phyloP scores from a whole-genome alignment of 208 protist genomes.

The Trypanosoma melophagium region DNA sequence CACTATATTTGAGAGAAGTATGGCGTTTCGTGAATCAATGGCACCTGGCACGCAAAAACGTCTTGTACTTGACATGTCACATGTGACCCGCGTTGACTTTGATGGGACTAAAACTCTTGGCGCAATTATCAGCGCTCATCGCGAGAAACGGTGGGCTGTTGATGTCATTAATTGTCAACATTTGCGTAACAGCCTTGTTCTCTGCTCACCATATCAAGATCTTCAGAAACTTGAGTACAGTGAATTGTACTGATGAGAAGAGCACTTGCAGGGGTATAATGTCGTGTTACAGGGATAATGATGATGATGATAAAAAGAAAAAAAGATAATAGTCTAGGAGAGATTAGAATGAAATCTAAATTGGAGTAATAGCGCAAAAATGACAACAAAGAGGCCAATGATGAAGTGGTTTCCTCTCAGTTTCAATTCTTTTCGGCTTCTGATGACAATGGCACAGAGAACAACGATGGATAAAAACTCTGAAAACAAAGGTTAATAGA shows the following conservation, averaged over 20 bases:
- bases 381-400: background rate
- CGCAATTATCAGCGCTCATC: constrained; percentile 33
- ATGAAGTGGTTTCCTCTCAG: background rate
- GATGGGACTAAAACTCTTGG: constrained; percentile 32
- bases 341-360: too few relatives aligned
- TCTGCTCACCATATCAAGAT: constrained; percentile 31
- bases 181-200: constrained; percentile 27
- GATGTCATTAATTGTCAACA: constrained; percentile 31
- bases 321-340: background rate
- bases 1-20: constrained; percentile 25
- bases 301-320: background rate
- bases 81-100: constrained; percentile 31
- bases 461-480: too few relatives aligned
- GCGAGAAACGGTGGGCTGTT: constrained; percentile 28
- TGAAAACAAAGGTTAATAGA: too few relatives aligned
- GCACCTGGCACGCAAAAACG: constrained; percentile 20
- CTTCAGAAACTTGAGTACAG: constrained; percentile 30
- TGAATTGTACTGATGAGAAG: constrained; percentile 27
- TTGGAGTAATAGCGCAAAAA: background rate
- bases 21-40: constrained; percentile 23
- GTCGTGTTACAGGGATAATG: background rate
- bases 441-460: too few relatives aligned
- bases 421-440: too few relatives aligned
- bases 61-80: constrained; percentile 31
- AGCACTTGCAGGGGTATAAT: too few relatives aligned